These are phyloP conservation scores for Verbena officinalis DNA, from an alignment of 257 asterid genomes.

Conservation along the genomic window DNA sequence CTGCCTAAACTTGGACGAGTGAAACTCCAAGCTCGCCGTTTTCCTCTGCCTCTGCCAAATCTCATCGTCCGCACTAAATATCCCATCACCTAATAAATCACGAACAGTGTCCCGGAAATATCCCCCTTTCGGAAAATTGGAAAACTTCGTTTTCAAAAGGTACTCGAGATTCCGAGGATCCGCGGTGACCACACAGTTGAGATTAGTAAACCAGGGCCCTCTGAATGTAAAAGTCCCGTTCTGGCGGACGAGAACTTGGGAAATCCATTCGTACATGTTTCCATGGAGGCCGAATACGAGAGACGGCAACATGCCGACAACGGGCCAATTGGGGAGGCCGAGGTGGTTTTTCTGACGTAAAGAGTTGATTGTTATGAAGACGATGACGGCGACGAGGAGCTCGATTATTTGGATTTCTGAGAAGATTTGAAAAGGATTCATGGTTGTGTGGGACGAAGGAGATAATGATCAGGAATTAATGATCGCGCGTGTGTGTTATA, in stretches of 20 bases:
- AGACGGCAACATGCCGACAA: slow-evolving; percentile 90
- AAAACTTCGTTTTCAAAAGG: slow-evolving; percentile 73
- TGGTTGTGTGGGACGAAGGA: slow-evolving; percentile 27
- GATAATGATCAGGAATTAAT: no score
- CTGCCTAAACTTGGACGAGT: slow-evolving; percentile 68
- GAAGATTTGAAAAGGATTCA: slow-evolving; percentile 50
- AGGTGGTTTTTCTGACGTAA: slow-evolving; percentile 47
- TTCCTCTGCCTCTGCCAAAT: slow-evolving; percentile 83
- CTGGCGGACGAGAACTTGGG: slow-evolving; percentile 49
- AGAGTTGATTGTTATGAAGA: slow-evolving; percentile 52
- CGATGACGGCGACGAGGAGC: slow-evolving; percentile 48
- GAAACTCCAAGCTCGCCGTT: slow-evolving; percentile 85
- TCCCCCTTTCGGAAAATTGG: slow-evolving; percentile 77
- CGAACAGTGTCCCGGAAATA: slow-evolving; percentile 65
- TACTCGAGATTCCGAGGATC: slow-evolving; percentile 85
- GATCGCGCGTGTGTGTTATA: slow-evolving; percentile 41
- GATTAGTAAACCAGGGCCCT: slow-evolving; percentile 86
- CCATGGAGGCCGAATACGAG: slow-evolving; percentile 55
- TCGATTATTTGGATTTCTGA: slow-evolving; percentile 68
- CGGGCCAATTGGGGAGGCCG: slow-evolving; percentile 79
- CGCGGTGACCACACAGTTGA: slow-evolving; percentile 81
- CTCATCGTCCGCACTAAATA: slow-evolving; percentile 80
- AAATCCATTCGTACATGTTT: slow-evolving; percentile 79
- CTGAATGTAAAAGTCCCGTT: slow-evolving; percentile 71
- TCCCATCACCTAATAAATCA: slow-evolving; percentile 87